These are phyloP conservation scores for Geotrichum fermentans DNA, from an alignment of 1,139 yeast species.

Conservation along the genomic window DNA sequence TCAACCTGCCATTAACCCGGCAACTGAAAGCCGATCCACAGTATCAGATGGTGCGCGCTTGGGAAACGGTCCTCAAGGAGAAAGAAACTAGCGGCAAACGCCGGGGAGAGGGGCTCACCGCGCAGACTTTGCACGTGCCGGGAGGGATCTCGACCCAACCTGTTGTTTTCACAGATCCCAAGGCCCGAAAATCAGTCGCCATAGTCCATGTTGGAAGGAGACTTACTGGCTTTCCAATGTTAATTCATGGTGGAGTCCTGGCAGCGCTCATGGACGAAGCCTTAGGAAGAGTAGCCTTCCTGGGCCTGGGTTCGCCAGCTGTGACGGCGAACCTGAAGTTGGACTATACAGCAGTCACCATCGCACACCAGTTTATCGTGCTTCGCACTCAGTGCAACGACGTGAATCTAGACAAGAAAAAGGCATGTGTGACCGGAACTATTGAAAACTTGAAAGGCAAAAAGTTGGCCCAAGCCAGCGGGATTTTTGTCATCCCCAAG, in stretches of 20 bases:
- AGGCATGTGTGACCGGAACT: constrained; percentile 40
- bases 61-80: constrained; percentile 61
- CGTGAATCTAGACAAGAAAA: constrained; percentile 18
- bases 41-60: constrained; percentile 49
- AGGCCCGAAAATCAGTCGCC: constrained; percentile 53
- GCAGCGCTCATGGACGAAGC: constrained; percentile 79
- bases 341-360: constrained; percentile 64
- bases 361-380: constrained; percentile 72
- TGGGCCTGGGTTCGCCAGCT: constrained; percentile 31
- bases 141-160: constrained; percentile 80
- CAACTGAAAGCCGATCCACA: constrained; percentile 41
- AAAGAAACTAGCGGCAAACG: constrained; percentile 14
- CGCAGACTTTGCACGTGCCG: constrained; percentile 47
- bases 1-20: constrained; percentile 51
- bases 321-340: constrained; percentile 46
- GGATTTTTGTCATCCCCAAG: constrained; percentile 21
- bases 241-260: constrained; percentile 84
- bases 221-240: constrained; percentile 79
- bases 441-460: constrained; percentile 41
- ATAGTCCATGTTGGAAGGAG: constrained; percentile 74
- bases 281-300: constrained; percentile 53
- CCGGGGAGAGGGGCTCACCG: constrained; percentile 24
- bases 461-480: constrained; percentile 36
- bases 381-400: constrained; percentile 40
- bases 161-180: constrained; percentile 55